Percentiles rank a stretch among this genome's conserved stretches.
Conservation (phyloP, 2,329 filamentous ascomycete species). For the Venturia aucupariae region DNA sequence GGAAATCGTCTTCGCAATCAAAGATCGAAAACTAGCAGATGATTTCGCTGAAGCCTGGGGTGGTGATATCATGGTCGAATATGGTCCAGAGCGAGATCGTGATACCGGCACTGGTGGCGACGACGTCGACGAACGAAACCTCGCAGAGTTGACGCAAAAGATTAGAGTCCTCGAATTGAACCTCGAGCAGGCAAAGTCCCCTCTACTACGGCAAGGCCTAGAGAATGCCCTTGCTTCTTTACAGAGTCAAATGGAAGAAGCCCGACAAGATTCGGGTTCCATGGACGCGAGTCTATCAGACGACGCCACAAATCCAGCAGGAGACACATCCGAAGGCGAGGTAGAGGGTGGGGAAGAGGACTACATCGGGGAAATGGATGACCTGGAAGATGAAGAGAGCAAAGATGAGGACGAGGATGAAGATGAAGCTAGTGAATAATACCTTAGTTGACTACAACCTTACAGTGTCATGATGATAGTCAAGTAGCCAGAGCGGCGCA, state of each 20-base stretch:
- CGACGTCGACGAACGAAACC: constrained; percentile 19
- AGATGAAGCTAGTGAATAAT: too few species aligned
- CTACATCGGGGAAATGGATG: not conserved
- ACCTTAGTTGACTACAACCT: not conserved
- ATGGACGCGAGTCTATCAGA: not conserved
- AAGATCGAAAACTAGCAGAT: constrained; percentile 41
- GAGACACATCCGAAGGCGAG: not conserved
- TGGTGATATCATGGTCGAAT: constrained; percentile 32
- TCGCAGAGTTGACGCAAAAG: constrained; percentile 25
- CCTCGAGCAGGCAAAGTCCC: constrained; percentile 26
- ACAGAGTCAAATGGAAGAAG: constrained; percentile 21
- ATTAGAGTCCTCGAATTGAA: constrained; percentile 29
- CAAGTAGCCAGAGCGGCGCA: too few species aligned
- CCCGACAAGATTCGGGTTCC: not conserved
- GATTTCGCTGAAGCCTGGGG: constrained; percentile 45
- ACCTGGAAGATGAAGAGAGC: not conserved
- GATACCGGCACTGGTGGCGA: constrained; percentile 20
- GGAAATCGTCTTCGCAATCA: constrained; percentile 51
- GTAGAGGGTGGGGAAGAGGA: not conserved
- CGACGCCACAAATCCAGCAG: not conserved
- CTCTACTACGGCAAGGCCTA: constrained; percentile 26
- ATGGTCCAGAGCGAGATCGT: constrained; percentile 18
- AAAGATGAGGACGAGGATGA: not conserved
- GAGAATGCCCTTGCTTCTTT: constrained; percentile 24
- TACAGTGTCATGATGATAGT: not conserved